Evolutionary conservation across 768 basidiomycete genomes (phyloP), one percentile per base, ranked within the genome.

Genomic region (Ramaria sp.): DNA sequence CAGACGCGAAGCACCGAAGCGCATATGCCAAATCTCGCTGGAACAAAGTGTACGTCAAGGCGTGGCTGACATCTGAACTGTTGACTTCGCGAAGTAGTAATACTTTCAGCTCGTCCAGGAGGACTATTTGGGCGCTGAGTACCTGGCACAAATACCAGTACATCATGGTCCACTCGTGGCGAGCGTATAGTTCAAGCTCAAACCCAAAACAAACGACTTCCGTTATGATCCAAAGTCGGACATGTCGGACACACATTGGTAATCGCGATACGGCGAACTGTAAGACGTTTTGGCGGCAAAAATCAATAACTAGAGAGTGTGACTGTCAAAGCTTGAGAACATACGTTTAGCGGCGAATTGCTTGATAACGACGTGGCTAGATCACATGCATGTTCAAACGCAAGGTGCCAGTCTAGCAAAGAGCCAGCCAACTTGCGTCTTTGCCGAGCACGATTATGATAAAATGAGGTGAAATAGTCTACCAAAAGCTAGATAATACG

Each of bases 191-290:
- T 43, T 86, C 83, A 20, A 89, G 66, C 64, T 90, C 86, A 58
- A 87, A 85, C 1, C 85, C 89, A 1, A 86, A 82, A 42, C 83
- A 69, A 4, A 89, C 65, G 13, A 92, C 71, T 59, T 91, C 86
- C 37, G 79, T 75, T 3, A 86, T 72, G 9, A 75, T 67, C 4
- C 75, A 68, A 16, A 88, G 65, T 42, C 86, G 75, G 73, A 80
- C 81, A n/a, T 77, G 52, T 3, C 82, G 67, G 3, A 79, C 73
- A 0, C 71, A 71, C 5, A 71, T 65, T 1, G 78, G 77, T 7
- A 84, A 54, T 16, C 73, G 69, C 36, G 58, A 56, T 6, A 77
- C 45, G 24, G n/a, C 24, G 25, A 18, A 41, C 27, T 39, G 50
- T n/a, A 25, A 13, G 13, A 22, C 39, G 38, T 15, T 15, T 6